Evolutionary conservation across 208 protist species (phyloP).

Genomic region (Phytomonas francai): DNA sequence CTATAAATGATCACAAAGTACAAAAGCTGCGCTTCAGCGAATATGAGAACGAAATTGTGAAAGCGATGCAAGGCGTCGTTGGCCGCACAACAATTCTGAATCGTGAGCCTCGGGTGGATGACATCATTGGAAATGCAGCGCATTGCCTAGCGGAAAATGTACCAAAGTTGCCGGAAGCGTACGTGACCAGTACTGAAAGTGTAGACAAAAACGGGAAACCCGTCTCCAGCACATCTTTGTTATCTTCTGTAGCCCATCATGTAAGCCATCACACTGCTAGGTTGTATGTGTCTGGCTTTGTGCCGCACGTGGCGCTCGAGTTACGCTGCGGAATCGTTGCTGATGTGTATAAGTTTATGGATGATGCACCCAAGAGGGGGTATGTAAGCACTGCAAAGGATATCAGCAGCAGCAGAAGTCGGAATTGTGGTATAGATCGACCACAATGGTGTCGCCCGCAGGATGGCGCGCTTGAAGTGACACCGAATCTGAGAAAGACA

Average conservation of each 20-base stretch:
- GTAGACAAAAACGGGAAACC: neutral
- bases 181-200: constrained; percentile 14
- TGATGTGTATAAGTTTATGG: constrained; percentile 33
- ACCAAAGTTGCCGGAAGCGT: constrained; percentile 59
- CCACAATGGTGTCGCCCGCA: too few relatives aligned
- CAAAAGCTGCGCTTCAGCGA: constrained; percentile 26
- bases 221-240: neutral
- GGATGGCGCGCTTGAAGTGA: too few relatives aligned
- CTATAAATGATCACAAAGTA: constrained; percentile 25
- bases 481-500: too few relatives aligned
- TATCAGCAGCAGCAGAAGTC: too few relatives aligned
- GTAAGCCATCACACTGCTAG: constrained; percentile 12
- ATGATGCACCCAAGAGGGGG: constrained; percentile 3
- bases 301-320: constrained; percentile 74
- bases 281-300: constrained; percentile 49
- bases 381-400: too few relatives aligned
- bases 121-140: constrained; percentile 53
- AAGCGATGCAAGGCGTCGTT: constrained; percentile 25
- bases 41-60: constrained; percentile 18
- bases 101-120: constrained; percentile 23
- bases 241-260: neutral
- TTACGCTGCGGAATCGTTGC: constrained; percentile 47
- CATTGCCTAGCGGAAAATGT: constrained; percentile 36
- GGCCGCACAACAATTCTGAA: constrained; percentile 31
- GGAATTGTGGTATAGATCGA: too few relatives aligned